Conservation (phyloP, 331 rosid genomes). For the Saraca asoca region DNA sequence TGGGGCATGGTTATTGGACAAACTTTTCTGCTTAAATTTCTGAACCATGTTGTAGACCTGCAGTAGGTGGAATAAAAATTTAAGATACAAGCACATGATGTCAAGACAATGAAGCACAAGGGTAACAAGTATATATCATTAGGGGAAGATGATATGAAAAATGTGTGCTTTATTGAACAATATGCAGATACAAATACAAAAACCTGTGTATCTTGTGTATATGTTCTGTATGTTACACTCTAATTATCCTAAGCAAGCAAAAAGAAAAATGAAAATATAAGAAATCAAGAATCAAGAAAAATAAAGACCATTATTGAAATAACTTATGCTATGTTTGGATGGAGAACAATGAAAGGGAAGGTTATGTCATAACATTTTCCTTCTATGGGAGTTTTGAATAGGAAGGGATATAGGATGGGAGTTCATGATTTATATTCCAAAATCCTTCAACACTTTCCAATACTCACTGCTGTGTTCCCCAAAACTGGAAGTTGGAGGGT, state of each 20-base stretch:
- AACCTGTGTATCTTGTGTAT: background rate
- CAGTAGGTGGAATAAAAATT: slow-evolving; percentile 25
- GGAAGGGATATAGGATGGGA: no score
- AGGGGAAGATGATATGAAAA: background rate
- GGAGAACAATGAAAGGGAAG: no score
- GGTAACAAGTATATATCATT: background rate
- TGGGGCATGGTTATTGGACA: slow-evolving; percentile 32
- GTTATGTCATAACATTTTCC: no score
- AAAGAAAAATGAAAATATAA: no score
- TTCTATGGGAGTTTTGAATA: no score
- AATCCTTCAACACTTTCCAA: no score
- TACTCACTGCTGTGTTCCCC: no score
- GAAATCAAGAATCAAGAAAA: no score
- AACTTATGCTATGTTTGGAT: no score
- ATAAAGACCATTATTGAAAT: background rate
- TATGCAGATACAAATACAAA: background rate
- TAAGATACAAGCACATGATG: background rate
- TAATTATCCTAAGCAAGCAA: no score
- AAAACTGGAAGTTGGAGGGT: no score
- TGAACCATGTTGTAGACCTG: slow-evolving; percentile 81
- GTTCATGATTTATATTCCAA: no score
- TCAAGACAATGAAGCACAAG: background rate
- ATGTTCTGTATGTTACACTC: background rate
- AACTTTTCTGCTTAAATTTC: slow-evolving; percentile 61
- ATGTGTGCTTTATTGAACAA: background rate